Evolutionary conservation across 176 grass and related monocot genomes (phyloP), one percentile per base, ranked within the genome.

Genomic region (Chloris gayana): DNA sequence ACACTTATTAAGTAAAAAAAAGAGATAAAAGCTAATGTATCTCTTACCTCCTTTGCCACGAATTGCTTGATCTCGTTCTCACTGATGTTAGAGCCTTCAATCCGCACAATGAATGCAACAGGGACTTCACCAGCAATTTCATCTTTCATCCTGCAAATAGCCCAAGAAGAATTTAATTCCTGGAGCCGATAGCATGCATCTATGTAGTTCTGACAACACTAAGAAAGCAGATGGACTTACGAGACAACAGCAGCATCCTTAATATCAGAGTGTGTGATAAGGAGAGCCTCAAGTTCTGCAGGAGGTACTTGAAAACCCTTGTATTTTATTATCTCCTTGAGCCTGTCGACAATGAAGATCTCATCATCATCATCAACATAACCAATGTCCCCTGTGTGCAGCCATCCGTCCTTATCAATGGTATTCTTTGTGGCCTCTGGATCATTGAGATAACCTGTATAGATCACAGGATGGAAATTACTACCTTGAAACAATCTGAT

Each of bases 301-400:
- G 95, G 95, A 68, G 95, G 83, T 42, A 98, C 92, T 79, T 98
- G 95, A 84, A 91, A 98, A 18, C 92, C 95, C 80, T 98, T 98
- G 70, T 91, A 94, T 64, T 98, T 98, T 62, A 98, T 98, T 69
- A 98, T 94, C 78, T 98, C 95, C 78, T 98, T 98, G 6, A 98
- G 90, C 78, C 95, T 88, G 53, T 98, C 95, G 6, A 98, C 95
- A 7, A 98, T 98, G 78, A 98, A 98, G 61, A 98, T 94, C 66
- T 98, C 92, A 0, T 98, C 92, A 1, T 95, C 81, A 1, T 95
- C 86, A 1, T 98, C 95, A 5, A 98, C 92, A 62, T 80, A 93
- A 54, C 95, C 95, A 15, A 98, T 91, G 34, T 98, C 95, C 47
- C 95, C 95, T 2, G 95, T 98, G 68, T 95, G 95, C 60, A 98